Evolutionary conservation across 495 filamentous ascomycete species (phyloP).

Genomic region (Lepraria neglecta): DNA sequence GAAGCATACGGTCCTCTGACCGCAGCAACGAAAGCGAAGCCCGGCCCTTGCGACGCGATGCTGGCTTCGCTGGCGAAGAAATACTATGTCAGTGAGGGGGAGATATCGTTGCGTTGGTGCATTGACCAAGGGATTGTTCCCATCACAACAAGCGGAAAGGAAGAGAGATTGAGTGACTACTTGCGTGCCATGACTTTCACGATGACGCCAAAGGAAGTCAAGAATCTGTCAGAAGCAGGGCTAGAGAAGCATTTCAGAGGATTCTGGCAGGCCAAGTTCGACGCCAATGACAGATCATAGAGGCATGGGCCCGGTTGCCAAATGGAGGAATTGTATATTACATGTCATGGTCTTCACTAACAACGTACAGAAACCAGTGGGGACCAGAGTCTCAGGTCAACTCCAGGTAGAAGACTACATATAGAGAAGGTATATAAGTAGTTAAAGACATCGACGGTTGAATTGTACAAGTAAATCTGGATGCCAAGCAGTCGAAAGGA

Average conservation of each 20-base stretch:
- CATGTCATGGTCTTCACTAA: not conserved
- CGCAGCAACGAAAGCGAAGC: constrained; percentile 55
- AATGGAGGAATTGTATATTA: not conserved
- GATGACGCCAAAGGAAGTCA: constrained; percentile 63
- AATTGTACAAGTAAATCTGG: no score
- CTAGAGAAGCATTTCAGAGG: constrained; percentile 61
- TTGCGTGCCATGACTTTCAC: constrained; percentile 59
- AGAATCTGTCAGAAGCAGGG: constrained; percentile 56
- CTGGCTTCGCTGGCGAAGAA: constrained; percentile 60
- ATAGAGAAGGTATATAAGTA: no score
- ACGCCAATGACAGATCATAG: constrained; percentile 43
- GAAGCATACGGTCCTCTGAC: constrained; percentile 64
- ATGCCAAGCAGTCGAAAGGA: constrained; percentile 3
- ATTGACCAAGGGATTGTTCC: constrained; percentile 73
- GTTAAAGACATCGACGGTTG: no score
- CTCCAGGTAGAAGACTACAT: not conserved
- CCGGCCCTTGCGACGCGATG: constrained; percentile 61
- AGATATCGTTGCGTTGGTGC: constrained; percentile 69
- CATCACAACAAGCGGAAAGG: constrained; percentile 70
- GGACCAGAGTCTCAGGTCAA: no score
- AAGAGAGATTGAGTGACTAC: constrained; percentile 62
- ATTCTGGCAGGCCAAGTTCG: constrained; percentile 61
- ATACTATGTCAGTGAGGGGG: constrained; percentile 65
- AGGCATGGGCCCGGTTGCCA: not conserved
- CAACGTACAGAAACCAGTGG: no score